These are phyloP conservation scores for Quercus berberidifolia DNA, from an alignment of 306 rosid species.

Conservation along the genomic window DNA sequence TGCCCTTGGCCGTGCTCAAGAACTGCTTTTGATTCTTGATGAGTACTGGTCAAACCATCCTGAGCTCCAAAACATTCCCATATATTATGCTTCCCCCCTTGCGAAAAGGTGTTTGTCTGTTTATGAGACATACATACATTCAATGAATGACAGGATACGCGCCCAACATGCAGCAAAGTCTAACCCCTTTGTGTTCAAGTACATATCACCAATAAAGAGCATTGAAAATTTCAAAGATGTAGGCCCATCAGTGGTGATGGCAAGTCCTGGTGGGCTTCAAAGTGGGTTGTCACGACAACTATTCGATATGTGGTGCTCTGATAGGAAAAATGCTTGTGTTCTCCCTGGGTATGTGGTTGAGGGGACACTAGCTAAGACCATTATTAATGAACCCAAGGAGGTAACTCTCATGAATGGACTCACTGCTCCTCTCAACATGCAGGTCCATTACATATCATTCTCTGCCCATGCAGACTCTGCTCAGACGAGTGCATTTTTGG, in stretches of 20 bases:
- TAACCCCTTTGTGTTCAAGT: constrained; percentile 77
- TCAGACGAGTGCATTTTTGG: constrained; percentile 88
- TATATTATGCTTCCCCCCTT: constrained; percentile 95
- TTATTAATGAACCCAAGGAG: constrained; percentile 89
- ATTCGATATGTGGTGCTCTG: constrained; percentile 94
- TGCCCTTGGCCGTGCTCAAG: constrained; percentile 98
- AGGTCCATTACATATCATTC: constrained; percentile 90
- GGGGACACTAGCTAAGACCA: constrained; percentile 91
- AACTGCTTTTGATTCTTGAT: constrained; percentile 88
- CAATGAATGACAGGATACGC: constrained; percentile 86
- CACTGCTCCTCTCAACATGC: constrained; percentile 85
- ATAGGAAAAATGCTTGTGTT: constrained; percentile 79
- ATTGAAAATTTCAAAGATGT: constrained; percentile 80
- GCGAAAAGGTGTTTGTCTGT: constrained; percentile 89
- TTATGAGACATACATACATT: constrained; percentile 90
- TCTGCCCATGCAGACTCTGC: constrained; percentile 97
- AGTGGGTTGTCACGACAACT: constrained; percentile 89
- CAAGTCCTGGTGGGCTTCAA: constrained; percentile 92
- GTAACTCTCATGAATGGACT: constrained; percentile 91
- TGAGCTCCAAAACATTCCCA: constrained; percentile 83
- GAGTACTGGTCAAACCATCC: constrained; percentile 96
- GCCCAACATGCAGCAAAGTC: constrained; percentile 91
- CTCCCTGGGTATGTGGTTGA: constrained; percentile 86
- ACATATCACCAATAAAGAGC: constrained; percentile 79
- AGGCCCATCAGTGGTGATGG: constrained; percentile 94